These are phyloP conservation scores for Tothia fuscella DNA, from an alignment of 2,329 filamentous ascomycete genomes.

Conservation along the genomic window DNA sequence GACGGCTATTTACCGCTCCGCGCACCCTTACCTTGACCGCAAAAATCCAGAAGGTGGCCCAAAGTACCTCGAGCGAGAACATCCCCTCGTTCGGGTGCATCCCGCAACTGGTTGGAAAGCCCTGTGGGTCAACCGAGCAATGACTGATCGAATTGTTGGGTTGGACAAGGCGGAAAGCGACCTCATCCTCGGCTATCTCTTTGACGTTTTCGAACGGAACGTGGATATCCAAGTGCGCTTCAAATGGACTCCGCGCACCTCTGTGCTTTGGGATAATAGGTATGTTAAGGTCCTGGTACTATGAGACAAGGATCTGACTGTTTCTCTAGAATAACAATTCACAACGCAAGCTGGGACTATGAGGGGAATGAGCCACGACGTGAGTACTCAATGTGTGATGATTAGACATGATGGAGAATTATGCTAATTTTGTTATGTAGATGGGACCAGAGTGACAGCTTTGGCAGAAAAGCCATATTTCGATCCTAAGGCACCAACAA, in stretches of 20 bases:
- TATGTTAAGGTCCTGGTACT: slow-evolving; percentile 19
- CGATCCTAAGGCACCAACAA: slow-evolving; percentile 49
- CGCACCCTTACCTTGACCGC: slow-evolving; percentile 56
- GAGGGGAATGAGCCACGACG: slow-evolving; percentile 52
- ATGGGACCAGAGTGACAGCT: slow-evolving; percentile 60
- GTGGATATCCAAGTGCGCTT: slow-evolving; percentile 62
- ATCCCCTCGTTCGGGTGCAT: slow-evolving; percentile 58
- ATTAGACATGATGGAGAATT: too few species aligned
- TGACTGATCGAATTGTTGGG: slow-evolving; percentile 58
- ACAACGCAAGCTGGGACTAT: slow-evolving; percentile 66
- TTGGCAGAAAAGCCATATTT: slow-evolving; percentile 63
- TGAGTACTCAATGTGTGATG: too few species aligned
- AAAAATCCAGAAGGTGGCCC: slow-evolving; percentile 49
- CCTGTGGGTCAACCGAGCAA: slow-evolving; percentile 58
- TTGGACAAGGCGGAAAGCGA: slow-evolving; percentile 59
- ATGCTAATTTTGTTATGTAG: too few species aligned
- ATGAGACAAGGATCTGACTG: neutral
- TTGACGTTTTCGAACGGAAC: slow-evolving; percentile 55
- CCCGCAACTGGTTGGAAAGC: slow-evolving; percentile 65
- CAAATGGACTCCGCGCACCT: slow-evolving; percentile 55
- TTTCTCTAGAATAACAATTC: slow-evolving; percentile 50
- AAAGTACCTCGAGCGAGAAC: slow-evolving; percentile 52
- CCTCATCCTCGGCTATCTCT: slow-evolving; percentile 53
- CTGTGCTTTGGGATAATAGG: slow-evolving; percentile 61
- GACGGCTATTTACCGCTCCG: slow-evolving; percentile 51